A percentile compares a stretch with the other conserved stretches of the same genome.
phyloP scores from a whole-genome alignment of 2,329 filamentous ascomycete species.

The Colletotrichum tropicicola region DNA sequence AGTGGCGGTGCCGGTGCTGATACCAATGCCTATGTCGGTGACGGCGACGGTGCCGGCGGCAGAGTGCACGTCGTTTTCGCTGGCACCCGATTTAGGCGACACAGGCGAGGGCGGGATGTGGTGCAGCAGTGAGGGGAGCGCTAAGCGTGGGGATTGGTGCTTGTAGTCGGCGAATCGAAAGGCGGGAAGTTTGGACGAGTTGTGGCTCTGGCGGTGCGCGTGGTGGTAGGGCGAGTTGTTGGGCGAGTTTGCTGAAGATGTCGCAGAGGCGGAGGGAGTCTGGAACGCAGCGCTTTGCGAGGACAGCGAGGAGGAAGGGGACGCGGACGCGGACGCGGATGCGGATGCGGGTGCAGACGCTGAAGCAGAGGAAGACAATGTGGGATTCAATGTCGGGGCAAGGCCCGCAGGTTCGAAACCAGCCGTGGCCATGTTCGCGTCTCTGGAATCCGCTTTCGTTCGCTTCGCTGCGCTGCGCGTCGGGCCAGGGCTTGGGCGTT shows the following conservation, averaged over 20 bases:
- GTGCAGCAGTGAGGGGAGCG: constrained; percentile 41
- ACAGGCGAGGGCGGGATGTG: constrained; percentile 50
- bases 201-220: constrained; percentile 61
- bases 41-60: not conserved
- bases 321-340: constrained; percentile 23
- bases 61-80: constrained; percentile 29
- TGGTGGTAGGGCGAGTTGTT: constrained; percentile 48
- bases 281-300: constrained; percentile 20
- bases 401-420: constrained; percentile 31
- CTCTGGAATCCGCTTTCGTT: constrained; percentile 23
- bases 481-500: constrained; percentile 5
- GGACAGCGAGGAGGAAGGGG: constrained; percentile 23
- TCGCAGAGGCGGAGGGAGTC: constrained; percentile 5
- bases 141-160: constrained; percentile 36
- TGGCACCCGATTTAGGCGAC: constrained; percentile 42
- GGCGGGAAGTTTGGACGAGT: constrained; percentile 63
- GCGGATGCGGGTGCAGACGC: not conserved
- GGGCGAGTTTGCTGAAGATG: constrained; percentile 25
- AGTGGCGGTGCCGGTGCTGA: constrained; percentile 1
- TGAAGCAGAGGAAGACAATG: constrained; percentile 26
- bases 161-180: constrained; percentile 62
- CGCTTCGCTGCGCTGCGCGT: constrained; percentile 13
- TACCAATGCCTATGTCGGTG: constrained; percentile 2
- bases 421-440: constrained; percentile 28
- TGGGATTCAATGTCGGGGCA: constrained; percentile 26